Conservation (phyloP, 2,329 filamentous ascomycete species). For the Claviceps sorghi region DNA sequence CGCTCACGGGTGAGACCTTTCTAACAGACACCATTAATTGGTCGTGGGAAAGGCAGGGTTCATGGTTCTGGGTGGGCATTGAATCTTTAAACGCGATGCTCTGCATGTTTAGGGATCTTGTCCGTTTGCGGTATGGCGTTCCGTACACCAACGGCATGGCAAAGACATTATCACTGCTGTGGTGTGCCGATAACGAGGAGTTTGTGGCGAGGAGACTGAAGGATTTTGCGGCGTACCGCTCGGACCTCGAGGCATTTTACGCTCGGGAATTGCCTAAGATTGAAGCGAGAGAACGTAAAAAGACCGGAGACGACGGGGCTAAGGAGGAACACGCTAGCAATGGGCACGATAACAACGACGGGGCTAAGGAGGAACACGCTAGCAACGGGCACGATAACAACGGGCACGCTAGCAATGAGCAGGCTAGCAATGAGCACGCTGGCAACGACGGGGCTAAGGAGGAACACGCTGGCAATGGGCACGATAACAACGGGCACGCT, state of each 20-base stretch:
- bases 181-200: neutral
- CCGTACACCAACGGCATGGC: neutral
- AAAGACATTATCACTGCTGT: neutral
- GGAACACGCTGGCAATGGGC: no score
- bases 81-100: neutral
- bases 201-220: neutral
- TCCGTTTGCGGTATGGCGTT: neutral
- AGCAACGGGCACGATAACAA: no score
- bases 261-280: no score
- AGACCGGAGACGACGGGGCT: no score
- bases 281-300: no score
- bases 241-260: neutral
- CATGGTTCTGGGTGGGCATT: neutral
- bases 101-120: neutral
- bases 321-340: no score
- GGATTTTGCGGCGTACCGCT: neutral
- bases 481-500: no score
- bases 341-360: no score
- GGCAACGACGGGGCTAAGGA: no score
- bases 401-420: no score
- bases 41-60: neutral
- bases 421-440: no score
- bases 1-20: neutral
- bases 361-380: no score
- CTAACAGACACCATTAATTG: neutral